These are phyloP conservation scores for Nepenthes mirabilis DNA, from an alignment of 148 eudicot genomes.

Conservation along the genomic window DNA sequence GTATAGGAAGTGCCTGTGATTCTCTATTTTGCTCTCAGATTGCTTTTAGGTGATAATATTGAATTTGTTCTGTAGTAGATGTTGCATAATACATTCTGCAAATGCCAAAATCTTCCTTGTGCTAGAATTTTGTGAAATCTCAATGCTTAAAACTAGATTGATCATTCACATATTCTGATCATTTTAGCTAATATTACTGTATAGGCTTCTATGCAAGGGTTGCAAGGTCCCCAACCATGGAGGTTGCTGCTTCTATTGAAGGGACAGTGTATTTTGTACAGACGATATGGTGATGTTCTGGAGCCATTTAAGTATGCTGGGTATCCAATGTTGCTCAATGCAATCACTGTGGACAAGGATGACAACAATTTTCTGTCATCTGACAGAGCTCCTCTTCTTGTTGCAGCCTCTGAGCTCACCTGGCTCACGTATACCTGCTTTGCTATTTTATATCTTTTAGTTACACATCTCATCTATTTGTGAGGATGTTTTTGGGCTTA, in stretches of 20 bases:
- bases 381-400: slow-evolving; percentile 88
- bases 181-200: slow-evolving; percentile 15
- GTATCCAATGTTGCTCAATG: slow-evolving; percentile 90
- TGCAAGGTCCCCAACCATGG: slow-evolving; percentile 98
- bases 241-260: slow-evolving; percentile 84
- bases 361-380: slow-evolving; percentile 79
- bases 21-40: too few species aligned
- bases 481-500: neutral
- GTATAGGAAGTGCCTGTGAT: too few species aligned
- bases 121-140: too few species aligned
- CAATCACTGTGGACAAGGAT: slow-evolving; percentile 88
- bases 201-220: slow-evolving; percentile 96
- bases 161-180: neutral
- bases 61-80: too few species aligned
- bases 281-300: slow-evolving; percentile 76
- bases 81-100: too few species aligned
- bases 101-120: too few species aligned
- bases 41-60: too few species aligned
- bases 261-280: slow-evolving; percentile 90
- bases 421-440: slow-evolving; percentile 68
- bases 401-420: slow-evolving; percentile 92
- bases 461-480: neutral
- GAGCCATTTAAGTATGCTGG: slow-evolving; percentile 99
- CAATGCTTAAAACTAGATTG: too few species aligned
- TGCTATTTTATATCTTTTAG: slow-evolving; percentile 3